Percentiles rank a stretch among this genome's conserved stretches.
phyloP scores from a whole-genome alignment of 495 filamentous ascomycete genomes.

The Talaromyces adpressus region DNA sequence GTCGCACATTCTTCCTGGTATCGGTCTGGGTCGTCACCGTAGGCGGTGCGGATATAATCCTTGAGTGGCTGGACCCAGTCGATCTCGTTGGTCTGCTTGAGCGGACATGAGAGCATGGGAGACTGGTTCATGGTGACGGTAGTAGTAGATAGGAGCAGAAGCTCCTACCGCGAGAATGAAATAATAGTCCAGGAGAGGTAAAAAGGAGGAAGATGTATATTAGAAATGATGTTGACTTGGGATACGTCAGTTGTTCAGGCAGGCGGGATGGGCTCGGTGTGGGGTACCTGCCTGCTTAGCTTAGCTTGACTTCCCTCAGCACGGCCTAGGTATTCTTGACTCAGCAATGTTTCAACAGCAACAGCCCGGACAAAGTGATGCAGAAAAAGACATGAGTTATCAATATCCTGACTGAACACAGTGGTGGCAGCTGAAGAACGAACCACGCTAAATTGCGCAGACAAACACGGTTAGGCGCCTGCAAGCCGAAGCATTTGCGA shows the following conservation, averaged over 20 bases:
- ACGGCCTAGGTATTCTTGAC: not conserved
- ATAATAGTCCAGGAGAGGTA: not conserved
- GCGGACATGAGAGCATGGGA: slow-evolving; percentile 86
- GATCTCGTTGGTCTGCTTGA: slow-evolving; percentile 99
- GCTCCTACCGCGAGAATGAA: slow-evolving; percentile 29
- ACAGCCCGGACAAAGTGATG: not conserved
- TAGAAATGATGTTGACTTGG: not conserved
- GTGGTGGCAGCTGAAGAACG: not conserved
- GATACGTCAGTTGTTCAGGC: slow-evolving; percentile 4
- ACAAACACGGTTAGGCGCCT: slow-evolving; percentile 7
- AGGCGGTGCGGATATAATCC: slow-evolving; percentile 84
- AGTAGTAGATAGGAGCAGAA: slow-evolving; percentile 25
- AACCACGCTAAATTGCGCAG: not conserved
- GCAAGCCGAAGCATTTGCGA: not conserved
- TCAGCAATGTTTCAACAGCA: not conserved
- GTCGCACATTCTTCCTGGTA: slow-evolving; percentile 93
- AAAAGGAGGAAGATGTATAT: not conserved
- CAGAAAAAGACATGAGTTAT: not conserved
- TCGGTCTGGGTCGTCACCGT: slow-evolving; percentile 92
- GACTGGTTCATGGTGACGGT: slow-evolving; percentile 59
- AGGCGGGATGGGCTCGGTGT: slow-evolving; percentile 5
- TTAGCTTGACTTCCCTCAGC: not conserved
- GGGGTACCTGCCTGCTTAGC: not conserved
- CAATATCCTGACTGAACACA: not conserved
- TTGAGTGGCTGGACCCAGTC: slow-evolving; percentile 96